Evolutionary conservation across 179 eudicot genomes (phyloP), one percentile per base, ranked within the genome.

Genomic region (Actinidia arguta): DNA sequence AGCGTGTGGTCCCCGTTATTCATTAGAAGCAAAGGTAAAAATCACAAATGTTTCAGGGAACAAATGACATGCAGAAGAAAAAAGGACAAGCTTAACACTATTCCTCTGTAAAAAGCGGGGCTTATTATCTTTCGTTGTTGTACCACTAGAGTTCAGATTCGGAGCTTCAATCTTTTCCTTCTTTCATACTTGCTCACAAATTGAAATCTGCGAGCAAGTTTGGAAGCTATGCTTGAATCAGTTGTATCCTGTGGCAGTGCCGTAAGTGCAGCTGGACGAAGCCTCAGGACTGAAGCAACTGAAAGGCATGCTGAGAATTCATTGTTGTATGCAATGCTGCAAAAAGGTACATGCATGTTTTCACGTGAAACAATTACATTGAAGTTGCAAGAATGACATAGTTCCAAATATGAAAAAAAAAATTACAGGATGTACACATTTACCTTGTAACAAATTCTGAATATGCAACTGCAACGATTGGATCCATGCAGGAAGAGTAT

Each of bases 401-500:
- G 14, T 64, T 47, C 31, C 39, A 12, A 44, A 76, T 66, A 74
- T 36, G 56, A 18, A 44, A 18, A 16, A 9, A 36, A 52, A 22
- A 78, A 51, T 27, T 31, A 25, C 6, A 9, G 59, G 72, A 51
- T 50, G 80, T 59, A 36, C n/a, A 42, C 24, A 52, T 44, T 88
- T 82, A 94, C 98, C 98, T 87, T 58, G 96, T 94, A 66, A 91
- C 76, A 82, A 94, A 92, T 82, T 89, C 76, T 51, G 96, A 91
- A 78, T 94, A 89, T 73, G 94, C 92, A 84, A 89, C 88, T 73
- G 98, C 98, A 62, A 90, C 44, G 69, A 88, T 79, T 42, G 86
- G 83, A 85, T 93, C 98, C 77, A 94, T 77, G 77, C 98, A 94
- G 98, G 98, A 89, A 94, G 98, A 55, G 98, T n/a, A n/a, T n/a